phyloP scores from a whole-genome alignment of 805 yeast genomes.

The Candida caryicola region DNA sequence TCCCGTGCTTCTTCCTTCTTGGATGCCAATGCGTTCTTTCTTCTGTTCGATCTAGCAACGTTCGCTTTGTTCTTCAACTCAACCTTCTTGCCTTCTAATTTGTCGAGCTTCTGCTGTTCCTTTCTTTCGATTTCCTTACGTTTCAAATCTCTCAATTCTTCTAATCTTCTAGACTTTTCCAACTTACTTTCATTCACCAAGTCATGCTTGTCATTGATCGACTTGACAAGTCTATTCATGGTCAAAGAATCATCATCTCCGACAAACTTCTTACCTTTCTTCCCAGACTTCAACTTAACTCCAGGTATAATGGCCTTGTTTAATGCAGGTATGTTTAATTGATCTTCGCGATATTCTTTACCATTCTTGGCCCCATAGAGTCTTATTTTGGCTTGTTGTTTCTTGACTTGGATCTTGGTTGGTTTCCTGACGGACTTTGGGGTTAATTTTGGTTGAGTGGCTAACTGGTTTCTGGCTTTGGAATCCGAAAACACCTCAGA shows the following conservation, averaged over 20 bases:
- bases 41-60: constrained; percentile 64
- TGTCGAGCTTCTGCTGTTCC: constrained; percentile 65
- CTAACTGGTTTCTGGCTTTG: constrained; percentile 65
- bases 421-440: constrained; percentile 54
- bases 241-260: constrained; percentile 63
- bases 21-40: constrained; percentile 50
- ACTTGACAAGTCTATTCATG: constrained; percentile 67
- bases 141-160: constrained; percentile 83
- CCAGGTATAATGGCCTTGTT: constrained; percentile 89
- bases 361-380: constrained; percentile 64
- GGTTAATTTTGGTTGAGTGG: constrained; percentile 55
- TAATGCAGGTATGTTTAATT: constrained; percentile 72
- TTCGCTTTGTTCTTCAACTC: constrained; percentile 74
- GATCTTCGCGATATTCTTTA: constrained; percentile 68
- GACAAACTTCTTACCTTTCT: constrained; percentile 81
- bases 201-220: constrained; percentile 81
- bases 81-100: constrained; percentile 70
- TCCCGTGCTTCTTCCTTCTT: constrained; percentile 22
- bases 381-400: constrained; percentile 61
- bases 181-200: constrained; percentile 79
- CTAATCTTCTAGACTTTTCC: constrained; percentile 85
- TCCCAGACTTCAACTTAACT: constrained; percentile 68
- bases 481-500: constrained; percentile 67
- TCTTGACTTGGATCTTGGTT: constrained; percentile 54
- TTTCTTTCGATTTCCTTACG: constrained; percentile 83